Base-by-base conservation (phyloP, 2,329 filamentous ascomycete species). In the Fusarium secorum region DNA sequence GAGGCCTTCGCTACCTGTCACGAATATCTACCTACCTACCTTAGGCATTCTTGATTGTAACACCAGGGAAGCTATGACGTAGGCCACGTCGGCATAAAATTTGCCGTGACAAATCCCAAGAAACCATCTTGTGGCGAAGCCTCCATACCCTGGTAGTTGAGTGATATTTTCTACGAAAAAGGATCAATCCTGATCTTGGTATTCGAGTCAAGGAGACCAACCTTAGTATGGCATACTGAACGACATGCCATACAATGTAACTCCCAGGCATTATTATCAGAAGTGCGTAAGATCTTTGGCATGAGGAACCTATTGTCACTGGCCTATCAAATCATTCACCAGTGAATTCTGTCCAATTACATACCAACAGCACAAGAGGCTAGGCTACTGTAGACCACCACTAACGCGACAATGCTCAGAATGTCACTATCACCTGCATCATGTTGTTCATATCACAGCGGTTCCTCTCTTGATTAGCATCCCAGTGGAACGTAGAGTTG, bases 31-130 rank as follows among this genome's bases (percentile, higher is more conserved):
- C 35, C 52, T 44, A 26, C 20, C 14, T 42, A 22, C 41, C 22
- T 24, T 11, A 18, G 22, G 17, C 20, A 28, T 48, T 32, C 41
- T 61, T 54, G 41, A 30, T 44, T 48, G 46, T 61, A 48, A 61
- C 55, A 30, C 38, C 45, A 18, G 36, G 18, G n/a, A 42, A 26
- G 28, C 46, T 64, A 68, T 65, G 60, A 68, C 65, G 66, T 68
- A 68, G 57, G 51, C 64, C 64, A 48, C 49, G 64, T 63, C 57
- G 64, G 64, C 56, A 49, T 44, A 62, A 35, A 58, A 60, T 60
- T 70, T 73, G 66, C 60, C 39, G 39, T 59, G 30, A 53, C 42
- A 51, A 11, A 35, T 30, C 18, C 45, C 38, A 70, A 60, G 35
- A 63, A 35, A 35, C 30, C 38, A 20, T 49, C 18, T 57, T 36